phyloP scores from a whole-genome alignment of 495 filamentous ascomycete genomes.

The Neurospora terricola region DNA sequence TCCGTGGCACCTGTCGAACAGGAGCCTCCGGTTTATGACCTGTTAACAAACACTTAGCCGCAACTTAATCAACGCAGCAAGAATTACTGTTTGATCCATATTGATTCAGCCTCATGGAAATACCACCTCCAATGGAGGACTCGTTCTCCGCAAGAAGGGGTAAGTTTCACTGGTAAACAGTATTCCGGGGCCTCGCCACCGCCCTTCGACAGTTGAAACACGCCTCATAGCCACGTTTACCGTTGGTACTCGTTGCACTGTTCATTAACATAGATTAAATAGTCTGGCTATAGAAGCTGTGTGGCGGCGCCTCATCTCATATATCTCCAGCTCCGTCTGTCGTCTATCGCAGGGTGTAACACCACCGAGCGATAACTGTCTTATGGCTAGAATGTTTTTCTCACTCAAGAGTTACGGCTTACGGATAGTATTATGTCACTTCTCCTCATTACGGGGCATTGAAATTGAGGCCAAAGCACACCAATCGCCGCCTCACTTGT shows the following conservation, averaged over 20 bases:
- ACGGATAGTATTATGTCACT: background rate
- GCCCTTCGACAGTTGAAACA: background rate
- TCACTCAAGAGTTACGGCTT: background rate
- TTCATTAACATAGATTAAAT: background rate
- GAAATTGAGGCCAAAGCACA: background rate
- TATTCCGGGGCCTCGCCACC: background rate
- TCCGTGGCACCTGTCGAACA: background rate
- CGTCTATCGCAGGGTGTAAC: background rate
- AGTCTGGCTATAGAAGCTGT: background rate
- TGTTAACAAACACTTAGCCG: background rate
- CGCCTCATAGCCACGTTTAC: background rate
- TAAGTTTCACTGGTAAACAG: background rate
- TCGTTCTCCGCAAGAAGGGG: background rate
- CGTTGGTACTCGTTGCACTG: background rate
- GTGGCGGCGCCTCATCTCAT: background rate
- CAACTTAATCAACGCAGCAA: background rate
- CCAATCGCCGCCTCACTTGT: background rate
- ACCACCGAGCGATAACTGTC: background rate
- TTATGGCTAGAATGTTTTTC: background rate
- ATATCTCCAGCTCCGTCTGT: background rate
- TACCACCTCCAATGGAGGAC: background rate
- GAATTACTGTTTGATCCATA: background rate
- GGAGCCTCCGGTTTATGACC: background rate
- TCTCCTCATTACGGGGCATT: background rate
- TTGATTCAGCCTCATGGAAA: background rate